Evolutionary conservation across 2,329 filamentous ascomycete genomes (phyloP), one percentile per base, ranked within the genome.

Genomic region (Fusarium duplospermum): DNA sequence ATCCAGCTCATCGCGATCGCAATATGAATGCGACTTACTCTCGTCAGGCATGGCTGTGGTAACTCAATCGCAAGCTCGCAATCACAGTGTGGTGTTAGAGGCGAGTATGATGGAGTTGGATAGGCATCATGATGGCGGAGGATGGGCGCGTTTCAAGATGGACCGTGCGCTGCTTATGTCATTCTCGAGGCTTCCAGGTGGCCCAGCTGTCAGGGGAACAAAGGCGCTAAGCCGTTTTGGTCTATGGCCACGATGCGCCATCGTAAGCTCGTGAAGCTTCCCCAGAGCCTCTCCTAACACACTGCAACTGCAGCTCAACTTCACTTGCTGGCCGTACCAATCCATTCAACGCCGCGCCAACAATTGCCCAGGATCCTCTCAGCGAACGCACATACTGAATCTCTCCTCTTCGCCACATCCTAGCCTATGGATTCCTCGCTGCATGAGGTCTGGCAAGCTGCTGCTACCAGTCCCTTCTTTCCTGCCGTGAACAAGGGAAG

Each of bases 401-500:
- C 36, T 13, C 38, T 13, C 14, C 31, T 50, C 56, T 45, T 42
- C 24, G 54, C 52, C 47, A 59, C 71, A 73, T 52, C 65, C 47
- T 67, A 72, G 82, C 88, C 87, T 86, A 93, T 94, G 92, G 92
- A 93, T 90, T 90, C 91, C 81, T 94, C 93, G 88, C 87, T 97
- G 84, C 91, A 93, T 85, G 91, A 96, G 84, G 89, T 97, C 87
- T 98, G 96, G 96, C 93, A 97, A 89, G 93, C 94, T 89, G 94
- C 95, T 86, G 90, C 93, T 84, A 90, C 91, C 89, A 93, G 91
- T 87, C 94, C 95, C 73, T 98, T 96, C 86, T 85, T 92, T 78
- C 95, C 96, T 71, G 82, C 91, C 67, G 86, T 98, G 79, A 89
- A 89, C 82, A 98, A 98, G 87, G 89, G 91, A 80, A 91, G 87